Evolutionary conservation across 139 green algal species (phyloP), one percentile per base, ranked within the genome.

Genomic region (Chlamydomonas incerta): DNA sequence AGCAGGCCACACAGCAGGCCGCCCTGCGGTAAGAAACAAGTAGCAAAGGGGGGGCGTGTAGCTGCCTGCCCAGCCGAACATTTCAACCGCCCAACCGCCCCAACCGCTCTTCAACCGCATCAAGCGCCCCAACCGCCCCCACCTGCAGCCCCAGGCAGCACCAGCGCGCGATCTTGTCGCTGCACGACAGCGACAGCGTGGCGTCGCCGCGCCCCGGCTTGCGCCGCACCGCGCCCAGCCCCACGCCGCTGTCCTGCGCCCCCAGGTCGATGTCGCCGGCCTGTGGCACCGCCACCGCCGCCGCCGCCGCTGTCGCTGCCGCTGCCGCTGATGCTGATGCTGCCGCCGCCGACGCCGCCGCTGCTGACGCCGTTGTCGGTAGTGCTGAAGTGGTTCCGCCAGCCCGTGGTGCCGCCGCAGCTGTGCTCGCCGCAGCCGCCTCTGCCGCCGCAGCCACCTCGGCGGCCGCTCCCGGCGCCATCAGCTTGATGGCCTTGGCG

Each of bases 101-200:
- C n/a, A n/a, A n/a, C n/a, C n/a, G n/a, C n/a, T n/a, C n/a, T n/a
- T n/a, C n/a, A n/a, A n/a, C n/a, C n/a, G n/a, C n/a, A n/a, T n/a
- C n/a, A n/a, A n/a, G n/a, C n/a, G 41, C 41, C 41, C 41, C 41
- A 50, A 5, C 5, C 14, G n/a, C 63, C n/a, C 63, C 31, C 41
- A 75, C 79, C 79, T 85, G 97, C 76, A 98, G 34, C 24, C 97
- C 96, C 9, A 99, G 83, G 66, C 94, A 83, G 23, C 69, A 73
- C 97, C 97, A 99, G 31, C 94, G 91, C 1, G 95, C 93, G 34
- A 99, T 89, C 95, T 99, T 99, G 91, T 99, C 97, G 86, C 93
- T 97, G 94, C 97, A 99, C 84, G 93, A 97, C 86, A 99, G 94
- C 15, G 92, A 98, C 80, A 97, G 88, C 33, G 97, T 98, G 41